Conservation (phyloP, 257 asterid species). For the Capsicum pubescens region DNA sequence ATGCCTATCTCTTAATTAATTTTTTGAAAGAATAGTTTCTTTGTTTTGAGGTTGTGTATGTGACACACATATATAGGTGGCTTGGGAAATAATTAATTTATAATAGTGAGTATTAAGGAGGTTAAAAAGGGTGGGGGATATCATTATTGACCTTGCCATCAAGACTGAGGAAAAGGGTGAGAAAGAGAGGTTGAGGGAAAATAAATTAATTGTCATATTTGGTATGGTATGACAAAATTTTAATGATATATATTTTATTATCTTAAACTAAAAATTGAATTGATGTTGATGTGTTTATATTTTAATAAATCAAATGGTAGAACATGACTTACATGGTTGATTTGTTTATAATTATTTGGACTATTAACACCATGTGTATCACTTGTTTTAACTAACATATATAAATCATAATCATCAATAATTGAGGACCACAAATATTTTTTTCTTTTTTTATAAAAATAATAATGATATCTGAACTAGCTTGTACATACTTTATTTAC, state of each 20-base stretch:
- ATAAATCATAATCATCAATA: background rate
- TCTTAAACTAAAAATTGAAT: background rate
- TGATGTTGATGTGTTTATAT: background rate
- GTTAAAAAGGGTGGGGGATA: background rate
- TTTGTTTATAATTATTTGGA: background rate
- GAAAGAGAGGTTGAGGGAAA: background rate
- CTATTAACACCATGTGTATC: background rate
- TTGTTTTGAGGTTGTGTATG: background rate
- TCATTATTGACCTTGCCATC: background rate
- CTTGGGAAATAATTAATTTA: constrained; percentile 10
- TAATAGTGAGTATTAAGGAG: background rate
- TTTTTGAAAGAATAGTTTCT: background rate
- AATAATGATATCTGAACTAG: background rate
- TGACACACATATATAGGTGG: constrained; percentile 14
- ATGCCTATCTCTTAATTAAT: background rate
- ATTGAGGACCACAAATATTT: background rate
- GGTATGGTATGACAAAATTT: background rate
- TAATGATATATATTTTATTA: background rate
- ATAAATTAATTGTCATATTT: background rate
- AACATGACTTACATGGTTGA: background rate
- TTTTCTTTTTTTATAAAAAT: background rate
- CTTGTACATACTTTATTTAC: background rate
- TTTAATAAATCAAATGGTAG: background rate
- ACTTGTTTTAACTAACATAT: background rate
- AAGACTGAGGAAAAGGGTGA: background rate